phyloP scores from a whole-genome alignment of 257 asterid species.

The Solanum piurae region DNA sequence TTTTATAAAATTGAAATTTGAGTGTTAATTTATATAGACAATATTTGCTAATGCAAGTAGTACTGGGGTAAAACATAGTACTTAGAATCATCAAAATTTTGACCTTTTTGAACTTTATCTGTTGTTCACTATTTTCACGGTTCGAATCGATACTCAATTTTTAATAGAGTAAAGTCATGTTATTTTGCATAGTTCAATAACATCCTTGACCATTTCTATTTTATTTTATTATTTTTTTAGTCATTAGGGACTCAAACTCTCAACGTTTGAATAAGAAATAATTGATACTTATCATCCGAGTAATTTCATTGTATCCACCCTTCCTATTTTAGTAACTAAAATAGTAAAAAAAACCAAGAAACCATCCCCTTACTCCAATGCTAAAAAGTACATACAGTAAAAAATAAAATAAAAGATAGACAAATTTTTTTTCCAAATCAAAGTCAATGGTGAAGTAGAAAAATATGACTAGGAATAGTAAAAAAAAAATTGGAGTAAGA shows the following conservation, averaged over 20 bases:
- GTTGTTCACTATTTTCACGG: rapidly evolving
- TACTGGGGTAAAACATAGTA: background rate
- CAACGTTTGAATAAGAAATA: rapidly evolving
- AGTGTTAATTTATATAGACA: background rate
- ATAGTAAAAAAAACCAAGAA: background rate
- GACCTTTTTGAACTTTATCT: background rate
- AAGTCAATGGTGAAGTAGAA: background rate
- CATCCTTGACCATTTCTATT: background rate
- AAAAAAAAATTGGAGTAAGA: background rate
- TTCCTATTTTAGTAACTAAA: background rate
- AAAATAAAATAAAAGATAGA: background rate
- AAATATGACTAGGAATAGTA: conserved; percentile 2
- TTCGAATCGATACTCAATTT: background rate
- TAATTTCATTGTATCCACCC: background rate
- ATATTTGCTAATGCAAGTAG: background rate
- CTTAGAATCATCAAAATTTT: background rate
- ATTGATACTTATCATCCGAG: background rate
- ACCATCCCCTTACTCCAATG: background rate
- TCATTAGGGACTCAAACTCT: too few relatives aligned
- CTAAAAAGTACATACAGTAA: background rate
- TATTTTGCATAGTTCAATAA: background rate
- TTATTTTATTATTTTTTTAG: too few relatives aligned
- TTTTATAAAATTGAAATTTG: background rate
- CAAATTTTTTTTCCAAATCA: background rate
- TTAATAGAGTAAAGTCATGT: background rate